These are phyloP conservation scores for Fusarium napiforme DNA, from an alignment of 2,329 filamentous ascomycete species.

Conservation along the genomic window DNA sequence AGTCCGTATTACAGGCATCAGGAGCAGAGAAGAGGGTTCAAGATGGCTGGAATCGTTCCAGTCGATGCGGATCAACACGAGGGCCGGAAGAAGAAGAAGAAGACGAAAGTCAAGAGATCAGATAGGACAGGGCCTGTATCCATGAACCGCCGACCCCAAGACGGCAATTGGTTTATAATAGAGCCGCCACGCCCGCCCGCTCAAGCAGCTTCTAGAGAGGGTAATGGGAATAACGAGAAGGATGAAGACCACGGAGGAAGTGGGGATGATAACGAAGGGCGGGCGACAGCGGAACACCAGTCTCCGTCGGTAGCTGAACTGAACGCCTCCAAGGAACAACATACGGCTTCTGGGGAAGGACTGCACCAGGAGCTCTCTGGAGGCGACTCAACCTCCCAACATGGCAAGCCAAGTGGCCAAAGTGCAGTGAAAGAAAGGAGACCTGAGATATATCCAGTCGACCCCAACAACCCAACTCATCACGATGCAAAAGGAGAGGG, in stretches of 20 bases:
- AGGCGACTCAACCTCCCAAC: too few species aligned
- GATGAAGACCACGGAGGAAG: fast-evolving
- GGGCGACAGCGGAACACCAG: neutral
- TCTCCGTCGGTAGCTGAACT: neutral
- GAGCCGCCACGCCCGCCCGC: fast-evolving
- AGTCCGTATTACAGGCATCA: too few species aligned
- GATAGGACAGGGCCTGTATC: neutral
- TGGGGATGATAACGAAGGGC: fast-evolving
- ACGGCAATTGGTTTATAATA: neutral
- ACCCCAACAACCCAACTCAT: fast-evolving
- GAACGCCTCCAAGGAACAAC: neutral
- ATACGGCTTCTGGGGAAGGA: too few species aligned
- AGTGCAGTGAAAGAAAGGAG: fast-evolving
- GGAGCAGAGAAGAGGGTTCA: neutral
- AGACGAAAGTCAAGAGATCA: neutral
- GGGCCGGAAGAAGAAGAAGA: neutral
- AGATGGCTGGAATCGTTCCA: neutral
- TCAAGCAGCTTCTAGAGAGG: neutral
- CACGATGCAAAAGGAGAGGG: neutral
- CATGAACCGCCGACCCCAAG: neutral
- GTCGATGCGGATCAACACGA: neutral
- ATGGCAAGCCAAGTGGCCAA: fast-evolving
- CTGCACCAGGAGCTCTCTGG: fast-evolving
- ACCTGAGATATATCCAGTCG: fast-evolving
- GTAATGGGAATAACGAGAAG: neutral